Base-by-base conservation (phyloP, 2,329 filamentous ascomycete genomes). In the Penicillium crustosum region DNA sequence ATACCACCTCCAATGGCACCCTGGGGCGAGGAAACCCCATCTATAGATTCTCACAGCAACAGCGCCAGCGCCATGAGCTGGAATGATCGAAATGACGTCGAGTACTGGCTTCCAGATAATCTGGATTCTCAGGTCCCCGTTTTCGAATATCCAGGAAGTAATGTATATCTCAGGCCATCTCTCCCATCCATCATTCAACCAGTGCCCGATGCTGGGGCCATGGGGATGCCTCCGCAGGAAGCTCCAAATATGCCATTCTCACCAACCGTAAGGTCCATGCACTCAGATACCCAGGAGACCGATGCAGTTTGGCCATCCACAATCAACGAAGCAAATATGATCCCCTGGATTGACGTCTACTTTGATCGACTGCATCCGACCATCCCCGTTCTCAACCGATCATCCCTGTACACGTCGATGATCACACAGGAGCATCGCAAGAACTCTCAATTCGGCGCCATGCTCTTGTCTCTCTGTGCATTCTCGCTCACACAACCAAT, bases 401-500 rank as follows among this genome's bases (percentile, higher is more conserved):
- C 74, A 0, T 71, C 70, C 10, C 59, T 79, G n/a, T 78, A 75
- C 56, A 75, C 70, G n/a, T 70, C 73, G 12, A 76, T 78, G 66
- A 65, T 78, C 31, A 65, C 68, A 6, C 75, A 73, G n/a, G 76
- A 77, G 44, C 77, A 79, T 60, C 75, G 76, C 36, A 71, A 67
- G 39, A 76, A 78, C 38, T 68, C 74, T 0, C 76, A 78, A 47
- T 78, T 77, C 36, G 77, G 76, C 13, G 71, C 77, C 3, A 79
- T 79, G 77, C 57, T 78, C 5, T 59, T 79, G 23, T 72, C 75
- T 2, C 53, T 79, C 19, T 77, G 76, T 50, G 76, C 77, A 12
- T 79, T 79, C 48, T 73, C 77, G 2, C 70, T 79, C 45, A 78
- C 76, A 2, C 77, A 79, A 58, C 77, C 76, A 0, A 76, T 79